A percentile compares a stretch with the other conserved stretches of the same genome.
Conservation (phyloP, 345 rosid species). For the Excoecaria agallocha region DNA sequence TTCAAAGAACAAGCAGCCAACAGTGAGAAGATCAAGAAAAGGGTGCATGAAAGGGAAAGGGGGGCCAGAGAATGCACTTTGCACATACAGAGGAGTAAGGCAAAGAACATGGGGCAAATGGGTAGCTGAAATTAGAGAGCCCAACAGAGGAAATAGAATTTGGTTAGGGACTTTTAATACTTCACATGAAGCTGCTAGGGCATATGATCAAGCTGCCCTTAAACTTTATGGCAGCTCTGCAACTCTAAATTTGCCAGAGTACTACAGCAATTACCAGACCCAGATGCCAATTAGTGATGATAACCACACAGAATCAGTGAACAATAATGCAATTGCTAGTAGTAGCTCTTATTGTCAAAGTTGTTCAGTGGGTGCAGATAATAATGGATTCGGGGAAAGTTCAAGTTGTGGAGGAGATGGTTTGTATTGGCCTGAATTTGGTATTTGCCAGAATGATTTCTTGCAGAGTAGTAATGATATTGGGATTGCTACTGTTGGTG, state of each 20-base stretch:
- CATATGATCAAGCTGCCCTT: constrained; percentile 53
- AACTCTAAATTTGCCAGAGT: constrained; percentile 43
- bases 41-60: constrained; percentile 74
- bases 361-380: neutral
- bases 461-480: constrained; percentile 11
- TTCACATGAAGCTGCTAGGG: constrained; percentile 48
- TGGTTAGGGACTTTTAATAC: constrained; percentile 62
- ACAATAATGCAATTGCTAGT: neutral
- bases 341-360: neutral
- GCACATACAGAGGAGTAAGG: constrained; percentile 53
- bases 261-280: neutral
- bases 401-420: constrained; percentile 16
- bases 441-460: constrained; percentile 1
- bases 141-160: constrained; percentile 45
- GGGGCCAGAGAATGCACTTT: constrained; percentile 61
- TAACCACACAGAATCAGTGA: neutral
- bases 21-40: constrained; percentile 57
- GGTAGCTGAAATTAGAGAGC: constrained; percentile 64
- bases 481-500: constrained; percentile 6
- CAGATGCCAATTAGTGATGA: neutral
- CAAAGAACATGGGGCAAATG: constrained; percentile 68
- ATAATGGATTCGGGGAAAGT: neutral
- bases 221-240: constrained; percentile 50
- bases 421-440: constrained; percentile 25
- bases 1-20: constrained; percentile 28